phyloP scores from a whole-genome alignment of 1,139 yeast genomes.

The Hansenula anomala region DNA sequence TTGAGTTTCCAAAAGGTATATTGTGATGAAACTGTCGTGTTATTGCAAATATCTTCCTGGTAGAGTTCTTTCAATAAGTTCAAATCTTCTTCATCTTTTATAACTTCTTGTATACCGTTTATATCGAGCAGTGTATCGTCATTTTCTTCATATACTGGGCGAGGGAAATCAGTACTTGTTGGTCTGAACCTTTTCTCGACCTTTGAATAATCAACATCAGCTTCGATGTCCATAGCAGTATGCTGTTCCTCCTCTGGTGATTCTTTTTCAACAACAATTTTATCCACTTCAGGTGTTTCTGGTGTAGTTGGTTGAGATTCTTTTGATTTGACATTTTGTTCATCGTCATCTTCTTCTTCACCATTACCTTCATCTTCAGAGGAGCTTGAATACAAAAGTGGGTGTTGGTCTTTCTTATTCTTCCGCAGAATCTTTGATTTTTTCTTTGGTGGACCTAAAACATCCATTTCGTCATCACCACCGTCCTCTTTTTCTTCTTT shows the following conservation, averaged over 20 bases:
- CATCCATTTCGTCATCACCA: constrained; percentile 30
- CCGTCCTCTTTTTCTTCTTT: constrained; percentile 17
- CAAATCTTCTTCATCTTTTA: constrained; percentile 77
- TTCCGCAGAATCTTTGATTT: constrained; percentile 11
- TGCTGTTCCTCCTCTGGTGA: neutral
- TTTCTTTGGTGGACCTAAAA: constrained; percentile 22
- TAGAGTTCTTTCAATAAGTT: constrained; percentile 44
- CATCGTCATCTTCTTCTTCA: constrained; percentile 28
- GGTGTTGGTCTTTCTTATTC: neutral
- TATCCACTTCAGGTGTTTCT: constrained; percentile 22
- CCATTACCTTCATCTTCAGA: constrained; percentile 36
- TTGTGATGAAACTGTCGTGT: constrained; percentile 36
- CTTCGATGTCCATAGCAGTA: constrained; percentile 9
- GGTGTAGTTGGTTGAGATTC: constrained; percentile 29
- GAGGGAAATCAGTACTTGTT: constrained; percentile 33
- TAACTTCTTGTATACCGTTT: constrained; percentile 43
- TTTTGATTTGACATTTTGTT: constrained; percentile 13
- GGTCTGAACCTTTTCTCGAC: constrained; percentile 42
- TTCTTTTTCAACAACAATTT: constrained; percentile 12
- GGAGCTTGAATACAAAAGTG: constrained; percentile 19
- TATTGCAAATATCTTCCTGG: constrained; percentile 24
- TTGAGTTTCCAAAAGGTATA: constrained; percentile 70
- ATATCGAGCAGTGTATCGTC: constrained; percentile 37
- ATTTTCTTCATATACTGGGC: constrained; percentile 47
- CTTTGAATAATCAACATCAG: constrained; percentile 15